Conservation (phyloP, 257 asterid species). For the Solanum acaule region DNA sequence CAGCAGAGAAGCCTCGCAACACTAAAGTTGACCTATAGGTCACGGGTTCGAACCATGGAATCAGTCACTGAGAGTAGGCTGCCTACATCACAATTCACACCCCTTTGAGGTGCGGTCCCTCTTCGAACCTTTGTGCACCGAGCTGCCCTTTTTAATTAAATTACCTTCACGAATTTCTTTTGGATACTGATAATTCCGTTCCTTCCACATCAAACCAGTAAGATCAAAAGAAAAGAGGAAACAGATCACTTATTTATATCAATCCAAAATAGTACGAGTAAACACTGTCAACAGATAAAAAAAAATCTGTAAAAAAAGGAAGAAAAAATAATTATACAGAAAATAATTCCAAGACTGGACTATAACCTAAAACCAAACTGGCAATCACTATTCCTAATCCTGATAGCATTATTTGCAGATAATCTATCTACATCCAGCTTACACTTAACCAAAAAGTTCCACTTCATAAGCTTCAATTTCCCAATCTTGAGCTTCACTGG, state of each 20-base stretch:
- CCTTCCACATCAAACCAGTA: background rate
- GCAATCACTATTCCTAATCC: conserved; percentile 61
- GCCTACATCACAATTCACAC: background rate
- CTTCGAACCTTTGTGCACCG: background rate
- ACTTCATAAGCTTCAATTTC: conserved; percentile 60
- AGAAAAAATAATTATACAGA: background rate
- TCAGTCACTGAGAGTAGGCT: background rate
- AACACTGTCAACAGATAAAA: background rate
- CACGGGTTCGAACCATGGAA: background rate
- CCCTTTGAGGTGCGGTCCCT: background rate
- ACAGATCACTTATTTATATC: background rate
- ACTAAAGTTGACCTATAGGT: background rate
- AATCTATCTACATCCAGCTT: conserved; percentile 53
- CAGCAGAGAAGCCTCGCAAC: background rate
- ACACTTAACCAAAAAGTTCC: conserved; percentile 90
- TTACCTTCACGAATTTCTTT: background rate
- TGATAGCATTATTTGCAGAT: conserved; percentile 28
- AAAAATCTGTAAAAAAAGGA: background rate
- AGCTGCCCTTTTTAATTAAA: background rate
- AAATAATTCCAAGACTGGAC: background rate
- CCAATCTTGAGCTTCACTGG: conserved; percentile 86
- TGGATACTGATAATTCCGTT: background rate
- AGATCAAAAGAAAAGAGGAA: background rate
- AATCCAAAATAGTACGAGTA: background rate
- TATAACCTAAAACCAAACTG: conserved; percentile 53